Conservation (phyloP, 2,329 filamentous ascomycete genomes). For the Basipetospora chlamydospora region DNA sequence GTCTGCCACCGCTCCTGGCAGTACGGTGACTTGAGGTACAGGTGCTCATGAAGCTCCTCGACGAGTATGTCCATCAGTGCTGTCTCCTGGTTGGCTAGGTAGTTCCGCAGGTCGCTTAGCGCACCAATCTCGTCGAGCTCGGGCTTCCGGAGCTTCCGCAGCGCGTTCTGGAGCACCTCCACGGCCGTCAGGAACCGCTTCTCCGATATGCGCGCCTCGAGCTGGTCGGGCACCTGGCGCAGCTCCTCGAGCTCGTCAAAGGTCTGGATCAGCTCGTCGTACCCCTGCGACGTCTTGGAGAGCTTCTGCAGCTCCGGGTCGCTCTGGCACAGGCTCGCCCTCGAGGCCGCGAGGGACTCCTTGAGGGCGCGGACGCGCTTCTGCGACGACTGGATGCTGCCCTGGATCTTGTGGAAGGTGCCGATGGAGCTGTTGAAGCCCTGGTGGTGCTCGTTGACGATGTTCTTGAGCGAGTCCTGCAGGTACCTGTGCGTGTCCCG, state of each 20-base stretch:
- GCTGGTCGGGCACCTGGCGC: slow-evolving; percentile 74
- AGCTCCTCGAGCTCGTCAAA: slow-evolving; percentile 78
- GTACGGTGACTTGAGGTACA: slow-evolving; percentile 95
- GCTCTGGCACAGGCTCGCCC: slow-evolving; percentile 65
- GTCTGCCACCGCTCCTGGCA: slow-evolving; percentile 92
- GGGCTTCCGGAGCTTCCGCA: slow-evolving; percentile 69
- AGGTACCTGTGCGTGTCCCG: slow-evolving; percentile 71
- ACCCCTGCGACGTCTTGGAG: slow-evolving; percentile 73
- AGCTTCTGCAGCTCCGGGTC: slow-evolving; percentile 86
- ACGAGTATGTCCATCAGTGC: slow-evolving; percentile 85
- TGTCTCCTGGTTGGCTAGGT: slow-evolving; percentile 85
- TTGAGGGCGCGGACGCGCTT: slow-evolving; percentile 70
- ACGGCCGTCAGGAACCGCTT: slow-evolving; percentile 90
- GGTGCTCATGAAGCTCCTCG: slow-evolving; percentile 93
- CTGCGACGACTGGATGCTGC: slow-evolving; percentile 80
- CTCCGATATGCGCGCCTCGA: slow-evolving; percentile 90
- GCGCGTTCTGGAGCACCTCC: slow-evolving; percentile 75
- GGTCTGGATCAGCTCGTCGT: slow-evolving; percentile 76
- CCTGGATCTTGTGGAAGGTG: slow-evolving; percentile 97
- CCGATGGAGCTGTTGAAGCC: slow-evolving; percentile 98
- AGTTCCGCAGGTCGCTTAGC: slow-evolving; percentile 69
- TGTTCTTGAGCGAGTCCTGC: slow-evolving; percentile 83
- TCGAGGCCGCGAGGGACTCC: slow-evolving; percentile 67
- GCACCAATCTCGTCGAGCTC: slow-evolving; percentile 88
- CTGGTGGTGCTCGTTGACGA: slow-evolving; percentile 97